Evolutionary conservation across 345 rosid genomes (phyloP).

Genomic region (Pistacia atlantica): DNA sequence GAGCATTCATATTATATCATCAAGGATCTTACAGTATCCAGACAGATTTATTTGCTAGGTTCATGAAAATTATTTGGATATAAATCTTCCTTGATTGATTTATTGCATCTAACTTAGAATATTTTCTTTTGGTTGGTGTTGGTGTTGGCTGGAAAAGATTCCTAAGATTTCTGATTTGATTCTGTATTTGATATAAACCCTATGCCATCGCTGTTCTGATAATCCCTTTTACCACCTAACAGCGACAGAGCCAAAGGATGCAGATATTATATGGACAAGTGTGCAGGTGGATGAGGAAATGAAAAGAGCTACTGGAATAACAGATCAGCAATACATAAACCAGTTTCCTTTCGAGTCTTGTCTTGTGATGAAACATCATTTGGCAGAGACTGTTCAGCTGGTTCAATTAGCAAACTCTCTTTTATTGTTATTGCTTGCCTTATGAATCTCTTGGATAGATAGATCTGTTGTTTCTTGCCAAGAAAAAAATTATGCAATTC

Average conservation of each 20-base stretch:
- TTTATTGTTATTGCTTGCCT: neutral
- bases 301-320: slow-evolving; percentile 72
- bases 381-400: slow-evolving; percentile 89
- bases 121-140: neutral
- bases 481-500: neutral
- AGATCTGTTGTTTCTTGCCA: neutral
- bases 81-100: neutral
- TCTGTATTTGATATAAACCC: neutral
- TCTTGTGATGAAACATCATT: slow-evolving; percentile 98
- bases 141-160: neutral
- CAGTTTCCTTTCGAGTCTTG: slow-evolving; percentile 97
- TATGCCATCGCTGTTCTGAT: slow-evolving; percentile 5
- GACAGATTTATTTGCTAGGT: slow-evolving; percentile 4
- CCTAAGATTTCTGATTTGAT: neutral
- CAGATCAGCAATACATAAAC: slow-evolving; percentile 70
- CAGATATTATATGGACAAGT: slow-evolving; percentile 92
- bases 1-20: neutral
- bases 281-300: slow-evolving; percentile 82
- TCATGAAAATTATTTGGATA: slow-evolving; percentile 3
- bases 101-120: slow-evolving; percentile 1
- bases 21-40: neutral
- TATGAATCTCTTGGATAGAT: neutral
- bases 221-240: slow-evolving; percentile 20
- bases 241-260: slow-evolving; percentile 81
- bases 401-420: slow-evolving; percentile 33